Evolutionary conservation across 148 eudicot genomes (phyloP).

Genomic region (Drosera capensis): DNA sequence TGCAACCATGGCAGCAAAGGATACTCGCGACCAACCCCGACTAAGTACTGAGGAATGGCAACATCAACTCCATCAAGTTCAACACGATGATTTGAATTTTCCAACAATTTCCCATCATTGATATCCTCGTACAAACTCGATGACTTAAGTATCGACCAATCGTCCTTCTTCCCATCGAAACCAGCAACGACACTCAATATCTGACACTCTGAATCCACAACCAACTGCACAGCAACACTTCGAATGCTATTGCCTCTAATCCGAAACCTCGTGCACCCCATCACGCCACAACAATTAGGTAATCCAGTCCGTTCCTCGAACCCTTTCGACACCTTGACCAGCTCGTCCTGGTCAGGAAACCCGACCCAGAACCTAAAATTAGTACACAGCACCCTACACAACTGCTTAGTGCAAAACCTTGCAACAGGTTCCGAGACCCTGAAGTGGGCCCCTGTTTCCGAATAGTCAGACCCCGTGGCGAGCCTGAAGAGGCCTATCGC

Average conservation of each 20-base stretch:
- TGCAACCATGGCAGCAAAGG: conserved; percentile 72
- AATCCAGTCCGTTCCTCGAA: conserved; percentile 36
- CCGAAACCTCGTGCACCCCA: conserved; percentile 39
- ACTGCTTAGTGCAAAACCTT: conserved; percentile 48
- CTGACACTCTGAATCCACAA: conserved; percentile 54
- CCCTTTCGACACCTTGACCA: conserved; percentile 18
- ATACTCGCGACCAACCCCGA: conserved; percentile 45
- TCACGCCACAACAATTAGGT: conserved; percentile 73
- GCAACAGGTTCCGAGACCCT: conserved; percentile 33
- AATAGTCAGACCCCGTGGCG: conserved; percentile 47
- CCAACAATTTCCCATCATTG: conserved; percentile 27
- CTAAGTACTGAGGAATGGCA: conserved; percentile 43
- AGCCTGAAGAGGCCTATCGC: conserved; percentile 65
- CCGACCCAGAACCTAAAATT: conserved; percentile 87
- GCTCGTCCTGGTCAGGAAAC: conserved; percentile 38
- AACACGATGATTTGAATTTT: conserved; percentile 12
- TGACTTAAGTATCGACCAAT: conserved; percentile 32
- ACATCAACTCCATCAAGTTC: conserved; percentile 18
- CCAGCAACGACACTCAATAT: conserved; percentile 73
- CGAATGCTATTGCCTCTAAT: conserved; percentile 2
- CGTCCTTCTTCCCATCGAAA: conserved; percentile 25
- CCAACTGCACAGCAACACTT: conserved; percentile 55
- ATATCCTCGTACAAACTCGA: conserved; percentile 52
- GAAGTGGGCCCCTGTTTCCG: conserved; percentile 42
- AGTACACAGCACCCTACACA: conserved; percentile 76